Evolutionary conservation across 345 rosid species (phyloP).

Genomic region (Gossypium arboreum): DNA sequence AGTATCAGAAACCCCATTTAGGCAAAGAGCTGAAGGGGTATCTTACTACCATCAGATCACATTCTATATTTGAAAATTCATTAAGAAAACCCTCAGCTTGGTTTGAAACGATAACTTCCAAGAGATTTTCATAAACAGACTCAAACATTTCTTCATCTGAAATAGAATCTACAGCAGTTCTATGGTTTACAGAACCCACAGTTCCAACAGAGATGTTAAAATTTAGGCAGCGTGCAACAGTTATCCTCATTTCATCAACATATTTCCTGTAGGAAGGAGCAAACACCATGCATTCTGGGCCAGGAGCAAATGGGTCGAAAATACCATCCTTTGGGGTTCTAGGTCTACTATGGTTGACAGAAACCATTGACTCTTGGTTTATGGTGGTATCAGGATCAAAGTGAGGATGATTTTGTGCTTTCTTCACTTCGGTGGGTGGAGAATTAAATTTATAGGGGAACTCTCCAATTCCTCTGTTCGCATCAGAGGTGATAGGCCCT

Average conservation of each 20-base stretch:
- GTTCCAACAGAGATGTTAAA: constrained; percentile 29
- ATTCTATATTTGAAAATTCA: constrained; percentile 23
- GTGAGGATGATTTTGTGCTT: constrained; percentile 14
- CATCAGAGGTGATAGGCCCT: constrained; percentile 40
- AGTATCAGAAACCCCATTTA: constrained; percentile 41
- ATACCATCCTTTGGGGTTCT: constrained; percentile 29
- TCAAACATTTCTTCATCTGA: constrained; percentile 54
- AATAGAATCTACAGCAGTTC: constrained; percentile 16
- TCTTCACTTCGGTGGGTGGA: constrained; percentile 28
- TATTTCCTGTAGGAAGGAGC: constrained; percentile 42
- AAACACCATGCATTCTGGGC: constrained; percentile 33
- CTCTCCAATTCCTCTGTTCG: constrained; percentile 39
- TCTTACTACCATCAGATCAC: constrained; percentile 34
- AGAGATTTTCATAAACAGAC: constrained; percentile 44
- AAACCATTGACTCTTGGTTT: constrained; percentile 5
- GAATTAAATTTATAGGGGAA: constrained; percentile 26
- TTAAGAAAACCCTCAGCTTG: constrained; percentile 36
- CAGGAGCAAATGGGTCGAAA: constrained; percentile 53
- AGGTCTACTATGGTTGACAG: constrained; percentile 16
- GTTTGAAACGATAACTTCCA: constrained; percentile 42
- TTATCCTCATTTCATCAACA: constrained; percentile 29
- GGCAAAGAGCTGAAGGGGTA: constrained; percentile 36
- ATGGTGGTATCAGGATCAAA: constrained; percentile 15
- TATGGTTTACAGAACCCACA: constrained; percentile 4
- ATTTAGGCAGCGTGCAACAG: constrained; percentile 37